Evolutionary conservation across 2,329 filamentous ascomycete genomes (phyloP).

Genomic region (Myriosclerotinia curreyana): DNA sequence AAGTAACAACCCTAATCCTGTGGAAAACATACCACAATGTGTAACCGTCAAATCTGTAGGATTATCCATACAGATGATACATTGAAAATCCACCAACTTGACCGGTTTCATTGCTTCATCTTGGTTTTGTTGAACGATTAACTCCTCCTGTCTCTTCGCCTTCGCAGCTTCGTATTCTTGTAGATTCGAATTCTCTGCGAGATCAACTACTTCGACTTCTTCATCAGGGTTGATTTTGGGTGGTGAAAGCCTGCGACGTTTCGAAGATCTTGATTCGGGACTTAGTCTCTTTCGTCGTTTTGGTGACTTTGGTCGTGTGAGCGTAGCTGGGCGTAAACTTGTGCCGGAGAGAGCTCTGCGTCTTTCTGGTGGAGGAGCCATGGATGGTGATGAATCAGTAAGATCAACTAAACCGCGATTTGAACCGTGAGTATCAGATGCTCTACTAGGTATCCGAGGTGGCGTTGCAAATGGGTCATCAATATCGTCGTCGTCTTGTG

Average conservation of each 20-base stretch:
- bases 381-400: conserved; percentile 31
- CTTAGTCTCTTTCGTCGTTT: not conserved
- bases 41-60: conserved; percentile 58
- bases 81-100: conserved; percentile 57
- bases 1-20: not conserved
- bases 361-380: conserved; percentile 30
- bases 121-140: conserved; percentile 42
- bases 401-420: conserved; percentile 31
- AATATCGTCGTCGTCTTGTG: not conserved
- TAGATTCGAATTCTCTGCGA: conserved; percentile 34
- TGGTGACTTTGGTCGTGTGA: conserved; percentile 12
- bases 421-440: no score
- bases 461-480: conserved; percentile 4
- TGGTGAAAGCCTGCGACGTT: conserved; percentile 17
- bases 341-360: conserved; percentile 30
- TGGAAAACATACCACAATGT: conserved; percentile 57
- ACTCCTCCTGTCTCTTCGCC: conserved; percentile 34
- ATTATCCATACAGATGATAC: conserved; percentile 66
- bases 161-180: conserved; percentile 33
- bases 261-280: not conserved
- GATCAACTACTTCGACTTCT: conserved; percentile 33
- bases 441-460: conserved; percentile 9
- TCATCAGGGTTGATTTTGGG: conserved; percentile 18
- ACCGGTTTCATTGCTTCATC: conserved; percentile 48
- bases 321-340: conserved; percentile 24